Evolutionary conservation across 2,329 filamentous ascomycete species (phyloP).

Genomic region (Sporothrix luriei): DNA sequence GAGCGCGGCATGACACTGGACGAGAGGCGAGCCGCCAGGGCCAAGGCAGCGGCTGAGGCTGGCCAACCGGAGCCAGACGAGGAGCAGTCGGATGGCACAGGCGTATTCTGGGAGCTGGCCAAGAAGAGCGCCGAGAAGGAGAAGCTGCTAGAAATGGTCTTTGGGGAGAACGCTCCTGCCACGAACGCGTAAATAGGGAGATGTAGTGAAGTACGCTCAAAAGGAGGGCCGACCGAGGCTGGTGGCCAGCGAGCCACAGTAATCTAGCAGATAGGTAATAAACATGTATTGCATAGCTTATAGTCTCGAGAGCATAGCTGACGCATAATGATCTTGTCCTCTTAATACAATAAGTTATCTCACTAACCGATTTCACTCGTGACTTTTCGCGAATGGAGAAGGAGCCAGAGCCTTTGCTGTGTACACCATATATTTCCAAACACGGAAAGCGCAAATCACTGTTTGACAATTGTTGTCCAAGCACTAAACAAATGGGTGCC

Average conservation of each 20-base stretch:
- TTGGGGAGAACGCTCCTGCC: conserved; percentile 18
- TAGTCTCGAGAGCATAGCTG: not conserved
- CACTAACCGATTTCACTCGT: not conserved
- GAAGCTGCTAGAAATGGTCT: conserved; percentile 35
- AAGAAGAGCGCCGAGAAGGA: conserved; percentile 36
- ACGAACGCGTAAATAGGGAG: not conserved
- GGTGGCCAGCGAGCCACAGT: not conserved
- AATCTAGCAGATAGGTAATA: not conserved
- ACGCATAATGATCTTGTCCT: not conserved
- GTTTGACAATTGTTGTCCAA: too few relatives aligned
- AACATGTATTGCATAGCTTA: not conserved
- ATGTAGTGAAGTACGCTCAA: not conserved
- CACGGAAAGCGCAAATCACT: conserved; percentile 1
- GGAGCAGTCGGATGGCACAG: conserved; percentile 37
- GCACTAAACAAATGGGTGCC: too few relatives aligned
- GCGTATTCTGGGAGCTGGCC: conserved; percentile 36
- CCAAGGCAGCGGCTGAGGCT: conserved; percentile 11
- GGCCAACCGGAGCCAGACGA: conserved; percentile 35
- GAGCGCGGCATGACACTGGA: conserved; percentile 42
- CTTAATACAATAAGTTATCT: not conserved
- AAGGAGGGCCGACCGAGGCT: not conserved
- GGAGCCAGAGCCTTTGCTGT: not conserved
- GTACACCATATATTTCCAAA: not conserved
- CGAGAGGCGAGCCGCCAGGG: conserved; percentile 20
- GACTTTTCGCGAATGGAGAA: not conserved